Evolutionary conservation across 2,329 filamentous ascomycete species (phyloP).

Genomic region (Alternaria consortialis): DNA sequence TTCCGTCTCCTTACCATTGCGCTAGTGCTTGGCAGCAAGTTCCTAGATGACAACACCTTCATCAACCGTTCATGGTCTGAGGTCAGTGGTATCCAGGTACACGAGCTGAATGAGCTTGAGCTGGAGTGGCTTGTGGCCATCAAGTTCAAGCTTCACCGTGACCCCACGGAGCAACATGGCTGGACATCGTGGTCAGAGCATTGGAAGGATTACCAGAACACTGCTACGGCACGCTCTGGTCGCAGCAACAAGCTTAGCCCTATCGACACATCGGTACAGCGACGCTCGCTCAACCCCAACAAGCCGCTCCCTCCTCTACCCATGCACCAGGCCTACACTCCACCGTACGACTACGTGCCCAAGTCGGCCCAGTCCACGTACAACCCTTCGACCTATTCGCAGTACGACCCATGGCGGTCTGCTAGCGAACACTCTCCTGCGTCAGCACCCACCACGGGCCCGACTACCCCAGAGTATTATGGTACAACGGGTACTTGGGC

Average conservation of each 20-base stretch:
- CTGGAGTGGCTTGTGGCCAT: slow-evolving; percentile 87
- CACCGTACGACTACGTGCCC: slow-evolving; percentile 46
- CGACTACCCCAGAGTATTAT: slow-evolving; percentile 64
- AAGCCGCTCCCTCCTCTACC: slow-evolving; percentile 55
- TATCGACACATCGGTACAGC: slow-evolving; percentile 71
- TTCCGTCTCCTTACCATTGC: slow-evolving; percentile 89
- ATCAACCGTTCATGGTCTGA: slow-evolving; percentile 97
- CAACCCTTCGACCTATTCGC: slow-evolving; percentile 44
- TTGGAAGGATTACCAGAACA: slow-evolving; percentile 71
- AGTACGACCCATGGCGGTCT: slow-evolving; percentile 56
- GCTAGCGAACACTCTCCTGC: slow-evolving; percentile 60
- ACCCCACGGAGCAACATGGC: slow-evolving; percentile 78
- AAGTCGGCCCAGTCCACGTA: slow-evolving; percentile 51
- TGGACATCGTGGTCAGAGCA: slow-evolving; percentile 71
- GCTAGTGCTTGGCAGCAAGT: slow-evolving; percentile 90
- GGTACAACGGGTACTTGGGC: slow-evolving; percentile 59
- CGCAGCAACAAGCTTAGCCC: slow-evolving; percentile 62
- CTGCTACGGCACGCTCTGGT: slow-evolving; percentile 53
- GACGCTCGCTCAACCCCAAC: slow-evolving; percentile 57
- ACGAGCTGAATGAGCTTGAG: slow-evolving; percentile 85
- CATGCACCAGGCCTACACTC: slow-evolving; percentile 53
- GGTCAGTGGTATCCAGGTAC: slow-evolving; percentile 86
- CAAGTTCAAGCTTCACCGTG: slow-evolving; percentile 85
- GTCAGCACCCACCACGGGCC: slow-evolving; percentile 63
- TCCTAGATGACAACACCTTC: slow-evolving; percentile 95